Evolutionary conservation across 1,284 basidiomycete genomes (phyloP), one percentile per base, ranked within the genome.

Genomic region (Ceratobasidium sp.): DNA sequence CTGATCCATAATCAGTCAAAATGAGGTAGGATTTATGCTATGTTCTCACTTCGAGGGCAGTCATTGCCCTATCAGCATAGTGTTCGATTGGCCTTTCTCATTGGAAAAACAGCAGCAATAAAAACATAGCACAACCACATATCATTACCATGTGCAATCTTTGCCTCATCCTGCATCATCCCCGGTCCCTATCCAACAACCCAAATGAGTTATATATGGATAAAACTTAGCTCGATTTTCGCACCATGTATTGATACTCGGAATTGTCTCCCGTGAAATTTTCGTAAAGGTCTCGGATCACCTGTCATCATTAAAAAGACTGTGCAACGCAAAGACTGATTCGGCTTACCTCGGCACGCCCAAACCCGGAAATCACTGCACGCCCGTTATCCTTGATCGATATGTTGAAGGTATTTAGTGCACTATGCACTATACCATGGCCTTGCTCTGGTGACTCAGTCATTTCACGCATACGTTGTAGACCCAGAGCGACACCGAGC

Each of bases 201-300:
- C 6, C 36, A 14, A 39, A 14, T 39, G 8, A 14, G 36, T 14
- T 6, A 6, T 14, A 14, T 6, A 14, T 39, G 36, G 6, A 39
- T 39, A 39, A 6, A 39, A 14, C 36, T 6, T 14, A 39, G 14
- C 36, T 6, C 14, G 36, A 39, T 6, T 39, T 14, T 46, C 53
- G 30, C 34, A 58, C 65, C 65, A 70, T 70, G 30, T 70, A 70
- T 14, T 53, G 52, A 34, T 70, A 70, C 16, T 58, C 65, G 3
- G 65, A n/a, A 28, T 70, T 70, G 30, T 70, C 65, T 2, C 65
- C 65, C 0, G 65, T 70, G n/a, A 70, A 70, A 14, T 18, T 58
- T 26, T 43, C 53, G n/a, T 43, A 36, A 36, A 32, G n/a, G 10
- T 41, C 65, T 43, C 53, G 23, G 6, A 70, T 46, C 30, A 58